Evolutionary conservation across 164 flowering plant genomes (phyloP), one percentile per base, ranked within the genome.

Genomic region (Akebia trifoliata): DNA sequence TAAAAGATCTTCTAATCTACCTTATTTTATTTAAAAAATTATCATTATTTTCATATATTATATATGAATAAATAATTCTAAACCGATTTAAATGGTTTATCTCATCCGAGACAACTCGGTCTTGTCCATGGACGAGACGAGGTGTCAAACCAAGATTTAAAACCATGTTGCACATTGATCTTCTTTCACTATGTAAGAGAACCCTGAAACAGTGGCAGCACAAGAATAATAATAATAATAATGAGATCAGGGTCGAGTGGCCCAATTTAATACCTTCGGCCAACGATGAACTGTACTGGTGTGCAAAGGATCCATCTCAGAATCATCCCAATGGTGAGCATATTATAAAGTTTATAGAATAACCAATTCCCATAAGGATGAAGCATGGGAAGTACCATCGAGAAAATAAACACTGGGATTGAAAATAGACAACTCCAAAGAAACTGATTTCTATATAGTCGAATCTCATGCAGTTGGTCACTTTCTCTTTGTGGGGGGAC

Each of bases 361-460:
- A 92, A 67, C 95, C 96, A 86, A 62, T 78, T 66, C 11, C 93
- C 95, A 63, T 79, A 85, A 10, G 96, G 93, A 69, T 64, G 87
- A 71, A 92, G 76, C 98, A 89, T 89, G 0, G 98, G 98, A 60
- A 92, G 76, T 49, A 84, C 85, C 98, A 92, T 92, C 22, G 96
- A 81, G 62, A 77, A 86, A 12, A 81, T 22, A 61, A 92, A 74
- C 22, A 87, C 83, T 38, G 95, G 98, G 66, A 82, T 72, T 17
- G 98, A 76, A 66, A 89, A 92, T 46, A 92, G 59, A 49, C 89
- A 82, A 66, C 98, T 87, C 74, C 83, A 74, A 2, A 87, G 64
- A 67, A 92, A 92, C 47, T 74, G 83, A 59, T 81, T 73, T 30
- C 84, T 72, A 46, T 82, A 84, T 46, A 55, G 68, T 50, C 22